Evolutionary conservation across 139 green algal species (phyloP).

Genomic region (Tetradesmus obliquus): DNA sequence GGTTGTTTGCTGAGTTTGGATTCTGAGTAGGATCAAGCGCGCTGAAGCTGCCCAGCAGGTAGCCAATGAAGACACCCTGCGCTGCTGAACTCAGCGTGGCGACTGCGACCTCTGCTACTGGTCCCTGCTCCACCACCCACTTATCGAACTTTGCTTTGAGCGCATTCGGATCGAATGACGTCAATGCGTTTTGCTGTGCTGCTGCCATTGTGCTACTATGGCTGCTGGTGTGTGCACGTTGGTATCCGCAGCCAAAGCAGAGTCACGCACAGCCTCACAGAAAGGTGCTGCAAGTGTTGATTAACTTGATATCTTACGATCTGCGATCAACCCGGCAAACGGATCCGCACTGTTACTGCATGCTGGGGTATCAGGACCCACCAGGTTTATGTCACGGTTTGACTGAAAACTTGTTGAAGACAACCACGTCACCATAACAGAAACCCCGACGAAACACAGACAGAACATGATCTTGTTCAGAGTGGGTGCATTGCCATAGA

Average conservation of each 20-base stretch:
- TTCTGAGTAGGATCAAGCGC: slow-evolving; percentile 52
- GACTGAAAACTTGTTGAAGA: no score
- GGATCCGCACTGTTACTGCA: not conserved
- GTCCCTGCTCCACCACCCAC: slow-evolving; percentile 72
- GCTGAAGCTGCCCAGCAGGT: slow-evolving; percentile 81
- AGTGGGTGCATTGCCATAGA: no score
- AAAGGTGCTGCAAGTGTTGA: not conserved
- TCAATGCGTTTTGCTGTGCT: slow-evolving; percentile 12
- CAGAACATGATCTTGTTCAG: no score
- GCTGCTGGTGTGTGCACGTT: slow-evolving; percentile 13
- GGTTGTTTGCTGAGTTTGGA: slow-evolving; percentile 18
- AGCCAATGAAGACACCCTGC: slow-evolving; percentile 72
- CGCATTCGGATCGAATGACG: slow-evolving; percentile 43
- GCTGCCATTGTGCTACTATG: slow-evolving; percentile 4
- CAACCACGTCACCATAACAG: no score
- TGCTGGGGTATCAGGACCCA: not conserved
- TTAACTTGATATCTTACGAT: not conserved
- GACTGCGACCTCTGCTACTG: slow-evolving; percentile 68
- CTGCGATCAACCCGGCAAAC: not conserved
- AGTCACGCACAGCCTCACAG: not conserved
- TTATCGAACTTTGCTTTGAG: slow-evolving; percentile 58
- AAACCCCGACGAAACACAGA: no score
- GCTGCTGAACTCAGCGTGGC: slow-evolving; percentile 55
- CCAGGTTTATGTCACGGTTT: no score
- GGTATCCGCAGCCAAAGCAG: not conserved